phyloP scores from a whole-genome alignment of 768 basidiomycete species.

The Leccinum variicolor region DNA sequence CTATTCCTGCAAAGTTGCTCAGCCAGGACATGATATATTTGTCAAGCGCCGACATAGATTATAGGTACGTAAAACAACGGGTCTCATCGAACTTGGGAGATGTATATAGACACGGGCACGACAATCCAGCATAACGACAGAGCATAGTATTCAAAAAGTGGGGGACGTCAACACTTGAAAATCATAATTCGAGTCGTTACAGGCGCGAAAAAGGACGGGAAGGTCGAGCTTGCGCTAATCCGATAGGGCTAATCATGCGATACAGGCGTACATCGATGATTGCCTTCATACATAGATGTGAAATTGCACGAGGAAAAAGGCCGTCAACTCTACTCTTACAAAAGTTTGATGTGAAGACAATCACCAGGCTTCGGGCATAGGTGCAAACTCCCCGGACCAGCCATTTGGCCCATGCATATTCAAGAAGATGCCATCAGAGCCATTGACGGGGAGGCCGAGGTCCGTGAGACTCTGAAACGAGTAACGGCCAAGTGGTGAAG shows the following conservation, averaged over 20 bases:
- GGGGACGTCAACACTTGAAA: background rate
- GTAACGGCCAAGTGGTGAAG: background rate
- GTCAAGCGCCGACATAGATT: background rate
- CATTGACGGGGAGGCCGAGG: constrained; percentile 87
- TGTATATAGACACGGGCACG: background rate
- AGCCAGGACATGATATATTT: background rate
- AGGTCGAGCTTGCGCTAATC: background rate
- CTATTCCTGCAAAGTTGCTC: background rate
- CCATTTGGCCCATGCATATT: constrained; percentile 67
- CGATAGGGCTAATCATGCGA: constrained; percentile 13
- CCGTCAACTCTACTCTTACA: constrained; percentile 25
- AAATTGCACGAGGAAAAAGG: constrained; percentile 16
- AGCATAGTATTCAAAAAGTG: background rate
- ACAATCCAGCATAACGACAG: constrained; percentile 2
- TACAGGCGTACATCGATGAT: constrained; percentile 9
- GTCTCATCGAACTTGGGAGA: background rate
- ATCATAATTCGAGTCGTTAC: background rate
- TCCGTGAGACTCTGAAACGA: constrained; percentile 72
- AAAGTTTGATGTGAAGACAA: constrained; percentile 12
- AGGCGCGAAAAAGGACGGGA: background rate
- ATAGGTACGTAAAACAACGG: constrained; percentile 4
- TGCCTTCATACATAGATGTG: constrained; percentile 20
- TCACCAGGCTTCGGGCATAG: constrained; percentile 87
- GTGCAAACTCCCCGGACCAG: constrained; percentile 72
- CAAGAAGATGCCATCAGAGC: constrained; percentile 87